Percentiles rank a stretch among this genome's conserved stretches.
Evolutionary conservation across 495 filamentous ascomycete genomes (phyloP).

Genomic region (Penicillium soppii): DNA sequence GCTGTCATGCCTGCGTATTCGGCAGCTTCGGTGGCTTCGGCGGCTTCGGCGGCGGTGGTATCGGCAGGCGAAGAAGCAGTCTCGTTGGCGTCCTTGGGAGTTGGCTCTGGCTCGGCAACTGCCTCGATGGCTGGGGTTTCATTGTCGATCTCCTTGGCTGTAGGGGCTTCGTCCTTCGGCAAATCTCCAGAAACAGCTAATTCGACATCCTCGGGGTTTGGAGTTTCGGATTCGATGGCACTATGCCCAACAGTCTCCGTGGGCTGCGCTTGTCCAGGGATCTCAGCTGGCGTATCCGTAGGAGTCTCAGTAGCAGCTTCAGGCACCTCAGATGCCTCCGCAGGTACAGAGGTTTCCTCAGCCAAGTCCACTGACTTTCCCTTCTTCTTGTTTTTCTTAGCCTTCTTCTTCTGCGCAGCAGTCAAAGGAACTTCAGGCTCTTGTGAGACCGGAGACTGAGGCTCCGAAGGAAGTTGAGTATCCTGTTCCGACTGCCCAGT

Average conservation of each 20-base stretch:
- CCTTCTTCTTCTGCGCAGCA: slow-evolving; percentile 15
- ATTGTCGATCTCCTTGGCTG: slow-evolving; percentile 3
- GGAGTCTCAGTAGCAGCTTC: neutral
- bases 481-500: neutral
- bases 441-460: slow-evolving; percentile 6
- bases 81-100: slow-evolving; percentile 12
- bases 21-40: too few relatives aligned
- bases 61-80: slow-evolving; percentile 11
- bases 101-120: slow-evolving; percentile 8
- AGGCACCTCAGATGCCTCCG: neutral
- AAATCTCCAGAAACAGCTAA: neutral
- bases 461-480: slow-evolving; percentile 5
- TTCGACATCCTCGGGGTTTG: slow-evolving; percentile 4
- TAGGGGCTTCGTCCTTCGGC: slow-evolving; percentile 7
- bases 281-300: neutral
- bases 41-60: neutral
- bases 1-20: slow-evolving; percentile 31
- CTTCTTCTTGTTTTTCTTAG: slow-evolving; percentile 48
- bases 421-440: slow-evolving; percentile 17
- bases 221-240: neutral
- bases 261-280: neutral
- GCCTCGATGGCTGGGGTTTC: slow-evolving; percentile 5
- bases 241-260: neutral
- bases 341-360: slow-evolving; percentile 13
- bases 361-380: slow-evolving; percentile 29